Conservation (phyloP, 371 early-diverging fungal genomes). For the Rhizopus microsporus region DNA sequence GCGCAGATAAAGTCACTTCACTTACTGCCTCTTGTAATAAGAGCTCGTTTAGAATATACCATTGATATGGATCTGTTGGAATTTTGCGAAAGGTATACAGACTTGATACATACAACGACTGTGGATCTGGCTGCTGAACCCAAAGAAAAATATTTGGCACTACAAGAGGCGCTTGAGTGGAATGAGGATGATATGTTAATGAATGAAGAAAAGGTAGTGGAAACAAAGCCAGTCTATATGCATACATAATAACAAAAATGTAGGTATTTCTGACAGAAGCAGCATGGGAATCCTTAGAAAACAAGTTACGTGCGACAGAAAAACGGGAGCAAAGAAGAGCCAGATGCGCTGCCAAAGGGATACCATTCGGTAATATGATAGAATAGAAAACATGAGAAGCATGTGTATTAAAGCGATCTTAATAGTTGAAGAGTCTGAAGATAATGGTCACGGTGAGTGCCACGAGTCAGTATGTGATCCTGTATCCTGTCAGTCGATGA, state of each 20-base stretch:
- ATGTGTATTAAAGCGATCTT: not conserved
- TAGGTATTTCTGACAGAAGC: conserved; percentile 70
- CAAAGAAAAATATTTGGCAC: conserved; percentile 24
- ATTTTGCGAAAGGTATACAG: conserved; percentile 61
- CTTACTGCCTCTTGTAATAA: conserved; percentile 10
- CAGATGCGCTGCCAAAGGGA: conserved; percentile 32
- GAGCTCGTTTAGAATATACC: conserved; percentile 32
- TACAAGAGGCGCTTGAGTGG: conserved; percentile 27
- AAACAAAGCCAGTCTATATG: not conserved
- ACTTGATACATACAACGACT: conserved; percentile 34
- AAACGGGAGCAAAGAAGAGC: conserved; percentile 39
- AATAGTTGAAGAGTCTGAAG: conserved; percentile 4
- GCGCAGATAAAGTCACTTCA: conserved; percentile 21
- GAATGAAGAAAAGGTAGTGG: conserved; percentile 20
- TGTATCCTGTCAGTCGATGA: conserved; percentile 19
- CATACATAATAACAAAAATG: not conserved
- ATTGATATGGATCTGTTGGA: conserved; percentile 23
- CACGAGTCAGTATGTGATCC: conserved; percentile 19
- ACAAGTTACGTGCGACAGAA: conserved; percentile 47
- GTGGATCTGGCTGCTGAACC: conserved; percentile 44
- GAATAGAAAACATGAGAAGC: not conserved
- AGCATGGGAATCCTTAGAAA: conserved; percentile 71
- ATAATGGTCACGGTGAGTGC: conserved; percentile 1
- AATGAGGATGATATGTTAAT: conserved; percentile 25
- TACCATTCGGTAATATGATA: conserved; percentile 26